Base-by-base conservation (phyloP, 2,329 filamentous ascomycete species). In the Mycogone perniciosa region DNA sequence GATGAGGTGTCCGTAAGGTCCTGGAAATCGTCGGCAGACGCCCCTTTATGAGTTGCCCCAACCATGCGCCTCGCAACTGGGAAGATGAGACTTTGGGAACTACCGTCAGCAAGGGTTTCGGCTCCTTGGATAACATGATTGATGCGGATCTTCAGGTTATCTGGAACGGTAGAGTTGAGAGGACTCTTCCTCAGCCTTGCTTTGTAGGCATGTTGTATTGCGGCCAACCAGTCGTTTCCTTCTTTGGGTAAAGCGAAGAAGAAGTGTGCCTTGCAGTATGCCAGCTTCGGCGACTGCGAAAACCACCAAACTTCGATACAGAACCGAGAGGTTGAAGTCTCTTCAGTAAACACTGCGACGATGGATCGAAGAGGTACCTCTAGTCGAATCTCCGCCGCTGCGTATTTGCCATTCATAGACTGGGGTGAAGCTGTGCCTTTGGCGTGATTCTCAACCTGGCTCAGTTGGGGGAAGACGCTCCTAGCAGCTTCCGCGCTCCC, bases 281-380 rank as follows among this genome's bases (percentile, higher is more conserved):
- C 65, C 38, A 76, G 64, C 9, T 69, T 66, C 2, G 72, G 70
- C 50, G 70, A 66, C 11, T 65, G 61, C 10, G 72, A 72, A 51
- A 71, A 73, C 78, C 78, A 81, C 77, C 77, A 81, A 2, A 81
- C 67, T 58, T 82, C 78, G 46, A 81, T 62, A 5, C 76, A 76
- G 41, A 76, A 77, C 6, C 73, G 71, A 9, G 75, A 71, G 43
- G 72, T 69, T 1, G 71, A 70, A 40, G 71, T 72, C 57, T 80
- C 77, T 31, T 77, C 73, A 31, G 71, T 71, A 55, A 79, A 80
- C 2, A 72, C 71, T 2, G 78, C 75, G 35, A 81, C 73, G 27
- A 81, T 68, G 35, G 70, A 72, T 11, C 73, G 69, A 6, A 80
- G 62, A 0, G 77, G 75, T 6, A 82, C 71, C 44, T 74, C 70